phyloP scores from a whole-genome alignment of 129 eudicot genomes.

The Artemisia annua region DNA sequence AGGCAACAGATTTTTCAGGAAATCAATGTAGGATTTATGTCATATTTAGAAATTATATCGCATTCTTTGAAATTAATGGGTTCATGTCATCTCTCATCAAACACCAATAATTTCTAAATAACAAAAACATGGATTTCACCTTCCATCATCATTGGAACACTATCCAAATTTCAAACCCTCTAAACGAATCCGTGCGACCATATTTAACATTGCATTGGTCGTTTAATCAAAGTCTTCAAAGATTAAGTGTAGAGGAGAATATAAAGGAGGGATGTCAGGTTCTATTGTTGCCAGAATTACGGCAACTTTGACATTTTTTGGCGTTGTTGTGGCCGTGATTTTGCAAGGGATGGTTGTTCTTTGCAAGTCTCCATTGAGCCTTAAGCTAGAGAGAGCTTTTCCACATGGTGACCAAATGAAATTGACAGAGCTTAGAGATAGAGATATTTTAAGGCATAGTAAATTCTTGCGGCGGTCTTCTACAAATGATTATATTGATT shows the following conservation, averaged over 20 bases:
- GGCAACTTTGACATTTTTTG: constrained; percentile 26
- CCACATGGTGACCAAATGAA: constrained; percentile 51
- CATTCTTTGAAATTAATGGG: constrained; percentile 20
- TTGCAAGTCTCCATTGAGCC: constrained; percentile 36
- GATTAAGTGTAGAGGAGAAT: neutral
- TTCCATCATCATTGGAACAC: constrained; percentile 22
- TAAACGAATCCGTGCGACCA: neutral
- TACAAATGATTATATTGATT: constrained; percentile 54
- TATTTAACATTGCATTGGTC: neutral
- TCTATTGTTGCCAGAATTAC: constrained; percentile 19
- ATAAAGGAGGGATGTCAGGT: constrained; percentile 31
- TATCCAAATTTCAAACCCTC: neutral
- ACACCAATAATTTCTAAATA: constrained; percentile 30
- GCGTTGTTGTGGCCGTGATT: constrained; percentile 23
- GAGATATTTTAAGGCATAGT: constrained; percentile 66
- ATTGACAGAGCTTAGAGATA: constrained; percentile 66
- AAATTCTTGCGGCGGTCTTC: constrained; percentile 48
- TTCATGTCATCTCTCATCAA: constrained; percentile 17
- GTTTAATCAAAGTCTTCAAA: constrained; percentile 27
- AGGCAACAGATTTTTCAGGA: constrained; percentile 14
- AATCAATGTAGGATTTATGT: constrained; percentile 13
- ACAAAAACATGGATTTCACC: constrained; percentile 28
- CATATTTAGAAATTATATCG: constrained; percentile 10
- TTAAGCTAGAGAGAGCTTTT: constrained; percentile 74
- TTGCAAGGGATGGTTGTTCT: constrained; percentile 40